These are phyloP conservation scores for Combretum micranthum DNA, from an alignment of 345 rosid genomes.

Conservation along the genomic window DNA sequence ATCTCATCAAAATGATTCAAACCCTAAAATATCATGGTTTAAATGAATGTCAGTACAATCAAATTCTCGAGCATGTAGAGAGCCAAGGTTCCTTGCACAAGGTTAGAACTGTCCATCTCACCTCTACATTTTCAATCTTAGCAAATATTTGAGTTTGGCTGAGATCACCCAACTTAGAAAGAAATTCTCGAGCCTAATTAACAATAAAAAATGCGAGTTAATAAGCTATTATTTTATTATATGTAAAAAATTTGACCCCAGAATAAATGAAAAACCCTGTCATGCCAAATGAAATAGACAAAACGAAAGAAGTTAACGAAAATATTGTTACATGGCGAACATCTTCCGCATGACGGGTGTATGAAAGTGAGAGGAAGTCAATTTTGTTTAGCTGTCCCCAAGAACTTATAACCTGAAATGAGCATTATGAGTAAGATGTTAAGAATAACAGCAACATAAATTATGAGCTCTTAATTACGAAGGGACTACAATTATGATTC, in stretches of 20 bases:
- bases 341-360: slow-evolving; percentile 91
- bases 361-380: slow-evolving; percentile 90
- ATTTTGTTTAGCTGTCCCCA: slow-evolving; percentile 97
- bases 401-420: slow-evolving; percentile 62
- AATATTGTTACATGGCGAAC: slow-evolving; percentile 60
- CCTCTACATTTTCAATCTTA: slow-evolving; percentile 93
- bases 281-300: background rate
- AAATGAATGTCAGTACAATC: background rate
- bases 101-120: slow-evolving; percentile 13
- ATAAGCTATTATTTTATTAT: background rate
- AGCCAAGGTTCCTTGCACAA: background rate
- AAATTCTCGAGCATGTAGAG: background rate
- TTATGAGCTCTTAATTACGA: background rate
- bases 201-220: slow-evolving; percentile 9
- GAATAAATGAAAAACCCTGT: background rate
- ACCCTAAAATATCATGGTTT: slow-evolving; percentile 37
- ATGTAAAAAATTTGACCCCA: background rate
- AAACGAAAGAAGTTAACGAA: background rate
- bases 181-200: slow-evolving; percentile 76
- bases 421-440: background rate
- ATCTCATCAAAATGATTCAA: slow-evolving; percentile 95
- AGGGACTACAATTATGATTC: slow-evolving; percentile 2
- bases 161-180: slow-evolving; percentile 78
- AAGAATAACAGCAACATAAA: slow-evolving; percentile 6
- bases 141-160: slow-evolving; percentile 89